Base-by-base conservation (phyloP, 176 grass and related monocot species). In the Oryza meridionalis region DNA sequence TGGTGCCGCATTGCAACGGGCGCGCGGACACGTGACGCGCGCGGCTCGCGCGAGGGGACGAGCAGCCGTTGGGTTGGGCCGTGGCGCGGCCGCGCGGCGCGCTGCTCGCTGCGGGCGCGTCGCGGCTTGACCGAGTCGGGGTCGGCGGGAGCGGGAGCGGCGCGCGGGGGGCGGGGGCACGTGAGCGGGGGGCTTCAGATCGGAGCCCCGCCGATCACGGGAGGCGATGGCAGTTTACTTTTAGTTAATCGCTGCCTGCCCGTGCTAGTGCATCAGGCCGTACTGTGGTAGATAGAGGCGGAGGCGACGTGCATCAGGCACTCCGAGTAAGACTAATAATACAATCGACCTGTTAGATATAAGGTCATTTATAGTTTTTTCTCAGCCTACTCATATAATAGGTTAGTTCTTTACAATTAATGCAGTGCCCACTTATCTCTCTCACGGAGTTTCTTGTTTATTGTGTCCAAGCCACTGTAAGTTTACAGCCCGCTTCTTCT, bases 201-300 rank as follows among this genome's bases (percentile, higher is more conserved):
- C 71, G 50, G 22, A 15, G 24, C 71, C 87, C 77, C 82, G 71
- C 26, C 33, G 77, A 81, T 69, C 85, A 86, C 85, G 85, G 84
- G 85, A 81, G 62, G 11, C 17, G 46, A 11, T 68, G 46, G 12
- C 32, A 45, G 33, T 67, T 81, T 81, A 86, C 73, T 62, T 61
- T 62, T 58, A 58, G 53, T 86, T 86, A 80, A 80, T 74, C 38
- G n/a, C 50, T 9, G n/a, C 51, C 17, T 50, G 47, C 47, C 21
- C 19, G 50, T 50, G 14, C 47, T 58, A 31, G 29, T 31, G 29
- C 29, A 31, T 31, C 29, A 31, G 29, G 29, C 29, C 19, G 50
- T 21, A 2, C 19, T 58, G 53, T 58, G 19, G 53, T n/a, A 8
- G 46, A 43, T n/a, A 8, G 46, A 49, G 11, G 33, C 33, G 33